Base-by-base conservation (phyloP, 345 rosid species). In the Salix dunnii region DNA sequence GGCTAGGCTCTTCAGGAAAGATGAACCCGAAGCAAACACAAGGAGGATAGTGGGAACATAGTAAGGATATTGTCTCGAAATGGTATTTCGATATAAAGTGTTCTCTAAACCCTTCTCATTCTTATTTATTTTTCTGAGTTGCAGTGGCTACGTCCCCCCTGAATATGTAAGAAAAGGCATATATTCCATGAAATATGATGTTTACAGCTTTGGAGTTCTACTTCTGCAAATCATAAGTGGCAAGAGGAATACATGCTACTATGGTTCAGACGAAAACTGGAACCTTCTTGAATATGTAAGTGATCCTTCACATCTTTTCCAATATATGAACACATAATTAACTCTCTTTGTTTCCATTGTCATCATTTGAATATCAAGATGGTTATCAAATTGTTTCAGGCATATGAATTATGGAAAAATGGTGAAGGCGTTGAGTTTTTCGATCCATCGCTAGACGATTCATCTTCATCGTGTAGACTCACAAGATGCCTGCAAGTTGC, bases 151-250 rank as follows among this genome's bases (percentile, higher is more conserved):
- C 27, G 76, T 84, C 75, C 89, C 91, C 36, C 89, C 91, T 16
- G 90, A 87, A 76, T 89, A 85, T 33, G 90, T 81, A n/a, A 79
- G 46, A 40, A 81, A 70, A 8, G 89, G 91, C 6, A 75, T 72
- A 38, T 89, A 89, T 68, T 85, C 90, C 11, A 81, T 75, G 81
- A 89, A 89, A 53, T 84, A 77, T 18, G 90, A 89, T 2, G 83
- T 89, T 38, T 89, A 84, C 60, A 87, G 90, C 75, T 89, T 87
- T 7, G 90, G 91, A 71, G 86, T 89, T 64, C 67, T 89, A 9
- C 85, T 89, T 66, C 76, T 87, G 74, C 90, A 89, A 68, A 85
- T 87, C 64, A 76, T 87, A 23, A 80, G 90, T 58, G 82, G 89
- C 68, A 82, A 69, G 88, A 89, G 74, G 46, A 87, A 48, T 38